Evolutionary conservation across 1,284 basidiomycete species (phyloP).

Genomic region (Agroathelia rolfsii): DNA sequence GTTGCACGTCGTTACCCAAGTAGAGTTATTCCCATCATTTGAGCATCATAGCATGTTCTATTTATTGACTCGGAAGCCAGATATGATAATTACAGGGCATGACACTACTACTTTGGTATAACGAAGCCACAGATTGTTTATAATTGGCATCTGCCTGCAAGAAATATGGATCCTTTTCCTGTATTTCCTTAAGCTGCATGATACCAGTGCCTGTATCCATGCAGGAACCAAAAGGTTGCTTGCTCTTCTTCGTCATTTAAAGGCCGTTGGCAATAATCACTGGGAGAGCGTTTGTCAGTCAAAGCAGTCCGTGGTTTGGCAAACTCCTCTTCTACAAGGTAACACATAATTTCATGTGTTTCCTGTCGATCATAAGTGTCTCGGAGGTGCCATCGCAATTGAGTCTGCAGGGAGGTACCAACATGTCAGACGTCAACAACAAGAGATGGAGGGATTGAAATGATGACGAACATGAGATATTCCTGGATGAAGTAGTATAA

Average conservation of each 20-base stretch:
- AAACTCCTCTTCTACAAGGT: constrained; percentile 41
- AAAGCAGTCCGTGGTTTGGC: constrained; percentile 31
- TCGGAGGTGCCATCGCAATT: constrained; percentile 57
- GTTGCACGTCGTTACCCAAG: too few species aligned
- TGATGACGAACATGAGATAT: constrained; percentile 52
- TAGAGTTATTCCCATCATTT: too few species aligned
- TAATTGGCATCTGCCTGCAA: constrained; percentile 17
- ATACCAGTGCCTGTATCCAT: constrained; percentile 45
- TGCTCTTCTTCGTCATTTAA: constrained; percentile 44
- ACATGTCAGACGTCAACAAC: constrained; percentile 1
- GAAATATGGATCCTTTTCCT: constrained; percentile 23
- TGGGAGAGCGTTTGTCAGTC: too few species aligned
- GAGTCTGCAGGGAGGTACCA: constrained; percentile 37
- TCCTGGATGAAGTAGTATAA: constrained; percentile 62
- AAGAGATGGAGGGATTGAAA: background rate
- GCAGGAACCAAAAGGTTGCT: constrained; percentile 33
- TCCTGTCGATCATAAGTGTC: constrained; percentile 70
- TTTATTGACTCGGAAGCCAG: too few species aligned
- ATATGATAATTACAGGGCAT: too few species aligned
- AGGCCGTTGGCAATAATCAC: too few species aligned
- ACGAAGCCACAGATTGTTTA: too few species aligned
- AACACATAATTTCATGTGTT: constrained; percentile 50
- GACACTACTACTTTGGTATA: too few species aligned
- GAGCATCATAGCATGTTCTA: too few species aligned
- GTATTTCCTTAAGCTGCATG: constrained; percentile 21